A percentile compares a stretch with the other conserved stretches of the same genome.
phyloP scores from a whole-genome alignment of 164 flowering plant genomes.

The Saururus chinensis region DNA sequence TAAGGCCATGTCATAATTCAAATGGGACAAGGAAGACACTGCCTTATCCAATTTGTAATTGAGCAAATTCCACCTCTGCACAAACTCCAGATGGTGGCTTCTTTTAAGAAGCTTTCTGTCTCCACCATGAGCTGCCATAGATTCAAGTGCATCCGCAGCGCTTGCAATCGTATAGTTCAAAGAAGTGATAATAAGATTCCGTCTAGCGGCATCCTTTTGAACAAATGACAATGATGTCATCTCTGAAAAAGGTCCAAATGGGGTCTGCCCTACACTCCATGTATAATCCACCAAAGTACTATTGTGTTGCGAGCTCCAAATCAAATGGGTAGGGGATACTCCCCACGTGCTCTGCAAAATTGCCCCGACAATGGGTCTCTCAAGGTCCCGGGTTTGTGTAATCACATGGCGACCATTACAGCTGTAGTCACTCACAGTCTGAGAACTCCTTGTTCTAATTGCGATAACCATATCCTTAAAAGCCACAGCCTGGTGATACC shows the following conservation, averaged over 20 bases:
- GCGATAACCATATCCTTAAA: conserved; percentile 96
- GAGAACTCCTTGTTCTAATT: conserved; percentile 73
- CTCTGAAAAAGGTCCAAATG: conserved; percentile 96
- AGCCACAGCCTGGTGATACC: conserved; percentile 86
- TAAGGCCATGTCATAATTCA: conserved; percentile 74
- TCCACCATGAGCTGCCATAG: conserved; percentile 71
- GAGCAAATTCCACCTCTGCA: conserved; percentile 79
- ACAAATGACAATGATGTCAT: conserved; percentile 64
- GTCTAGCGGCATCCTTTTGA: conserved; percentile 92
- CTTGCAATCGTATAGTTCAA: conserved; percentile 71
- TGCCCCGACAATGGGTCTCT: conserved; percentile 80
- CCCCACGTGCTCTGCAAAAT: conserved; percentile 98
- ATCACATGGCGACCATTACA: conserved; percentile 94
- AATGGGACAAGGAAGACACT: conserved; percentile 72
- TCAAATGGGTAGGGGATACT: conserved; percentile 85
- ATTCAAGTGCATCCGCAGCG: conserved; percentile 71
- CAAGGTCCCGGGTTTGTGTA: conserved; percentile 73
- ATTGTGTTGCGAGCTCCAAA: conserved; percentile 87
- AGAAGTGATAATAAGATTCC: conserved; percentile 68
- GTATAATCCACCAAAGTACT: conserved; percentile 81
- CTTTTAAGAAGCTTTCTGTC: conserved; percentile 55
- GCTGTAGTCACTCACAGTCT: conserved; percentile 91
- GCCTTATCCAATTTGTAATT: conserved; percentile 84
- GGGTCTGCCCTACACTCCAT: conserved; percentile 96
- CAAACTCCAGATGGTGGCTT: conserved; percentile 44